These are phyloP conservation scores for Paramecium tetraurelia DNA, from an alignment of 73 alveolate genomes.

Conservation along the genomic window DNA sequence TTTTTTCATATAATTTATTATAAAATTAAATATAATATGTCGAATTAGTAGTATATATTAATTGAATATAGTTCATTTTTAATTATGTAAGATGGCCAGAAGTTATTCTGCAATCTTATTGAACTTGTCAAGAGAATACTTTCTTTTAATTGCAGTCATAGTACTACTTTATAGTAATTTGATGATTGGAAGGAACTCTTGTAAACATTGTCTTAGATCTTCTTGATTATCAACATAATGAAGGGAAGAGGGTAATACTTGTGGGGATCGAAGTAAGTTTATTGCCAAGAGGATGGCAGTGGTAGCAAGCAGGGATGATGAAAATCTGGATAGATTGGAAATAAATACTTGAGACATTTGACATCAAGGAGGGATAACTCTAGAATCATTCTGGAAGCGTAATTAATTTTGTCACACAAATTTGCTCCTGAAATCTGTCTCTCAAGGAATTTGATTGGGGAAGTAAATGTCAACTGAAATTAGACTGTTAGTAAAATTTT, in stretches of 20 bases:
- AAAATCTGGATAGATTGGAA: background rate
- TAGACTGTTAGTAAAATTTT: background rate
- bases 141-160: background rate
- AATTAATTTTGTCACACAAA: background rate
- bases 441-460: background rate
- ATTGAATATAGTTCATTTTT: background rate
- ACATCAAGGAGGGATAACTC: background rate
- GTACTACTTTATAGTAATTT: background rate
- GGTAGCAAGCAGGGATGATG: slow-evolving; percentile 5
- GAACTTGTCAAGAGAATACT: background rate
- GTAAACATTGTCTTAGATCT: slow-evolving; percentile 8
- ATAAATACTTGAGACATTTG: background rate
- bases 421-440: slow-evolving; percentile 11
- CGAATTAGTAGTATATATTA: background rate
- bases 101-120: background rate
- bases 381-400: background rate
- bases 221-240: slow-evolving; percentile 36
- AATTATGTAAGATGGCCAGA: background rate
- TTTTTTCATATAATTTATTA: background rate
- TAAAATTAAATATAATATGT: background rate
- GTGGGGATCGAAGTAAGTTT: background rate
- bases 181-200: background rate
- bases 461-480: background rate
- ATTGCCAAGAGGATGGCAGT: slow-evolving; percentile 3
- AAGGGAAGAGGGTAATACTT: background rate